Base-by-base conservation (phyloP, 192 early-diverging fungal genomes). In the Endogone sp. region DNA sequence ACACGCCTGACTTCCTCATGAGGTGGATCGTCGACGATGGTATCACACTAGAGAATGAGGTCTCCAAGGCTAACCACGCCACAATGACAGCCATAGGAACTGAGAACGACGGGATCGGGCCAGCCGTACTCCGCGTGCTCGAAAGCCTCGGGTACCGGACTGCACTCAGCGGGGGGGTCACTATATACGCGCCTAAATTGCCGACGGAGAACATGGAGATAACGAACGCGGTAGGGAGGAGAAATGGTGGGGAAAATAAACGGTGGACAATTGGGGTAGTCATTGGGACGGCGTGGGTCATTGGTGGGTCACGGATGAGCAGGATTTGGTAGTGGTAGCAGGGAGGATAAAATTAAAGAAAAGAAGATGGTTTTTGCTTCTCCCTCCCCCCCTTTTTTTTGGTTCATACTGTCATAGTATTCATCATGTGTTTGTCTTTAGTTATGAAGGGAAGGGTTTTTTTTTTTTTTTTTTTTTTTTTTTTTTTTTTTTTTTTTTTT, bases 1-100 rank as follows among this genome's bases (percentile, higher is more conserved):
- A 70, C 61, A 67, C 64, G 2, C 22, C 62, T 21, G 78, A 79
- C 44, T 79, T 79, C 58, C 70, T 79, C 22, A 79, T 79, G 78
- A 62, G 70, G 11, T 79, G 56, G 37, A 64, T 79, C 61, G 66
- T 73, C 63, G 78, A 79, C 27, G 63, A 65, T 27, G 78, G 78
- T 13, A 29, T 76, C 24, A 61, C 71, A 1, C 23, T 70, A 13
- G 60, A 59, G 0, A 54, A 75, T 23, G 69, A 56, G 4, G 57
- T 79, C 1, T 6, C 37, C 16, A 49, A 16, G 16, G 6, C 37
- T 1, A 49, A 49, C 16, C 9, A 11, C 9, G 37, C 6, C 16
- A 16, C 9, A 16, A 6, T 49, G 6, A 16, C 0, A 16, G 9
- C 6, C 16, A 49, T 16, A 6, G 37, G 37, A 16, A 49, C 9